Percentiles rank a stretch among this genome's conserved stretches.
Conservation (phyloP, 73 alveolate genomes). For the Paramecium primaurelia region DNA sequence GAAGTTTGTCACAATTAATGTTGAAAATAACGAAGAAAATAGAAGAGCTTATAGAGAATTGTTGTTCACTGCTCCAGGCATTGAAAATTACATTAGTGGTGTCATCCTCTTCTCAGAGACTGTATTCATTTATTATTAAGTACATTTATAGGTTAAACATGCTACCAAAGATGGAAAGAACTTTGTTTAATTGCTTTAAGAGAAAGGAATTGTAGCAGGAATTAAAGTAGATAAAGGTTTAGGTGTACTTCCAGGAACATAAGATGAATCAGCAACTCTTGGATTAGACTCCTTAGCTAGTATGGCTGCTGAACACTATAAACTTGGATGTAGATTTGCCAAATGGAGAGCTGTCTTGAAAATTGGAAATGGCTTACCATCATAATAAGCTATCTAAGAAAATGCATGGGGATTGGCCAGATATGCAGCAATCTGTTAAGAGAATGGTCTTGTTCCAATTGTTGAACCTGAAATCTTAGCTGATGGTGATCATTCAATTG, state of each 20-base stretch:
- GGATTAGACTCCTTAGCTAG: slow-evolving; percentile 77
- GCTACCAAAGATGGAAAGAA: slow-evolving; percentile 86
- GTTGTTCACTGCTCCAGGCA: slow-evolving; percentile 93
- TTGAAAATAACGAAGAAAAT: slow-evolving; percentile 92
- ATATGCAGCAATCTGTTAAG: slow-evolving; percentile 98
- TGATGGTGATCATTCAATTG: slow-evolving; percentile 95
- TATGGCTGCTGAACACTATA: slow-evolving; percentile 79
- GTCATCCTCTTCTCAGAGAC: slow-evolving; percentile 98
- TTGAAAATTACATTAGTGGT: slow-evolving; percentile 96
- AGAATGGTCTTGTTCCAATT: slow-evolving; percentile 96
- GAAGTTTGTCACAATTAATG: slow-evolving; percentile 81
- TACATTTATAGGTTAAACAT: slow-evolving; percentile 66
- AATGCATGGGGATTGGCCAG: slow-evolving; percentile 98
- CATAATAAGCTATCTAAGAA: slow-evolving; percentile 86
- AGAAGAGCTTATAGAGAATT: slow-evolving; percentile 94
- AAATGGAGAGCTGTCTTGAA: slow-evolving; percentile 98
- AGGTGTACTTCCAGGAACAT: slow-evolving; percentile 80
- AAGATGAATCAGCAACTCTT: slow-evolving; percentile 90
- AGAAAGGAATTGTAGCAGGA: slow-evolving; percentile 96
- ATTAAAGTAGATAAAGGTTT: slow-evolving; percentile 97
- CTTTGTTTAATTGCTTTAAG: slow-evolving; percentile 84
- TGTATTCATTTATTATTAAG: neutral
- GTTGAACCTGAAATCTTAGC: slow-evolving; percentile 98
- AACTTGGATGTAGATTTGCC: slow-evolving; percentile 95
- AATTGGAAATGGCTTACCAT: slow-evolving; percentile 87